Base-by-base conservation (phyloP, 2,329 filamentous ascomycete species). In the Apiospora kogelbergensis region DNA sequence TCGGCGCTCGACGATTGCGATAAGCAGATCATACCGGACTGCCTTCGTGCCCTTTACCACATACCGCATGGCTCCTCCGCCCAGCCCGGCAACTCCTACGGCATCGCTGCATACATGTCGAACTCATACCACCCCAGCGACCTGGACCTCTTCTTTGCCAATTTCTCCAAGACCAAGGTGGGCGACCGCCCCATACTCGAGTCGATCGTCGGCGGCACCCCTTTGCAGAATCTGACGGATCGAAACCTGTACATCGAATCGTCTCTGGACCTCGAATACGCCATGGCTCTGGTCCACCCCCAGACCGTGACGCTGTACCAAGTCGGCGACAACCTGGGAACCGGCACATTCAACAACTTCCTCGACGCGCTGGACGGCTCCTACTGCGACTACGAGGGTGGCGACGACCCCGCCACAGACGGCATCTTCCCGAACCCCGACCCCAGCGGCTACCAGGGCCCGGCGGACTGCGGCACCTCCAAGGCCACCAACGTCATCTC, bases 401-500 rank as follows among this genome's bases (percentile, higher is more conserved):
- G 82, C 13, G 76, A 85, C 67, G 74, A 68, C 33, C 30, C 67
- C 1, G 70, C 72, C 5, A 74, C 85, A 20, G 84, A 86, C 68
- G 81, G 83, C 1, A 74, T 76, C 3, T 85, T 85, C 69, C 84
- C 83, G 0, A 79, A 85, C 69, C 75, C 78, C 0, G 73, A 74
- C 7, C 6, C 42, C 40, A 82, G 78, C 17, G 84, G 83, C 22
- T 85, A 84, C 75, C 81, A 82, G 68, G 81, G 15, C 69, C 75
- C 69, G 66, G 33, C 33, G 11, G 63, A 48, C 42, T 70, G 40
- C 65, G 66, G 57, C 63, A 64, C 22, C n/a, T 70, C 11, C 76
- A 82, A 83, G 72, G 82, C 84, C 6, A 82, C 84, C 2, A 85
- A 86, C 68, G 84, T 86, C 20, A 80, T 84, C 64, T 81, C 80